Conservation (phyloP, 2,329 filamentous ascomycete genomes). For the Escovopsis sp. region DNA sequence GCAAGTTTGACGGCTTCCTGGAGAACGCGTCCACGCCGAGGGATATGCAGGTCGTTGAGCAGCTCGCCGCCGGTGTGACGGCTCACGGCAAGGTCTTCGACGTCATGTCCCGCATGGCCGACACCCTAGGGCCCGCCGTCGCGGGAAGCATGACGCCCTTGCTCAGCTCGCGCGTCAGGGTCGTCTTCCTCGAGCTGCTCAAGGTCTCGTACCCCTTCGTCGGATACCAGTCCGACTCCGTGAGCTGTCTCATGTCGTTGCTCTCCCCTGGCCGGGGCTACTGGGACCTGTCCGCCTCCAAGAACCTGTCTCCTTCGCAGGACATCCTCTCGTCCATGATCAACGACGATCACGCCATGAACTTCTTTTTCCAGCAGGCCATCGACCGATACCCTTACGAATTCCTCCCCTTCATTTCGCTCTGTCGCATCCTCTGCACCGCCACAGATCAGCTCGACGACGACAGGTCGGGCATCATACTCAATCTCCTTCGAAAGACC, state of each 20-base stretch:
- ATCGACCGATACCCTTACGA: slow-evolving; percentile 75
- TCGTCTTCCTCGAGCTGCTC: slow-evolving; percentile 54
- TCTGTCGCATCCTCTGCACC: slow-evolving; percentile 48
- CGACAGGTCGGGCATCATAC: slow-evolving; percentile 33
- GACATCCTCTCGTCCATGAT: slow-evolving; percentile 20
- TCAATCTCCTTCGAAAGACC: slow-evolving; percentile 52
- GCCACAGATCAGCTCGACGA: slow-evolving; percentile 16
- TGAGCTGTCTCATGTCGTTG: slow-evolving; percentile 50
- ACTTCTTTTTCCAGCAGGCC: slow-evolving; percentile 49
- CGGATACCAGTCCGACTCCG: slow-evolving; percentile 57
- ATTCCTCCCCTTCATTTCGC: slow-evolving; percentile 58
- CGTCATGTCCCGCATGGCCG: slow-evolving; percentile 35
- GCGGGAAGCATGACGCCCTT: slow-evolving; percentile 34
- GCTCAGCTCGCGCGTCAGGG: slow-evolving; percentile 46
- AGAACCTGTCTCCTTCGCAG: slow-evolving; percentile 17
- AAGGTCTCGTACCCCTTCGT: slow-evolving; percentile 50
- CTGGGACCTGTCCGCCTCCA: slow-evolving; percentile 32
- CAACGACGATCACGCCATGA: slow-evolving; percentile 32
- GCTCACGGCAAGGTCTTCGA: slow-evolving; percentile 37
- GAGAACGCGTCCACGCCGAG: slow-evolving; percentile 33
- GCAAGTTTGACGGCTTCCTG: slow-evolving; percentile 43
- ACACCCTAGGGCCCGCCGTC: slow-evolving; percentile 28
- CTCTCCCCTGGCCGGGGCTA: slow-evolving; percentile 39
- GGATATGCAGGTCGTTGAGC: slow-evolving; percentile 34
- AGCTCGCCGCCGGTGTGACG: slow-evolving; percentile 33